phyloP scores from a whole-genome alignment of 1,284 basidiomycete genomes.

The Moesziomyces antarcticus region DNA sequence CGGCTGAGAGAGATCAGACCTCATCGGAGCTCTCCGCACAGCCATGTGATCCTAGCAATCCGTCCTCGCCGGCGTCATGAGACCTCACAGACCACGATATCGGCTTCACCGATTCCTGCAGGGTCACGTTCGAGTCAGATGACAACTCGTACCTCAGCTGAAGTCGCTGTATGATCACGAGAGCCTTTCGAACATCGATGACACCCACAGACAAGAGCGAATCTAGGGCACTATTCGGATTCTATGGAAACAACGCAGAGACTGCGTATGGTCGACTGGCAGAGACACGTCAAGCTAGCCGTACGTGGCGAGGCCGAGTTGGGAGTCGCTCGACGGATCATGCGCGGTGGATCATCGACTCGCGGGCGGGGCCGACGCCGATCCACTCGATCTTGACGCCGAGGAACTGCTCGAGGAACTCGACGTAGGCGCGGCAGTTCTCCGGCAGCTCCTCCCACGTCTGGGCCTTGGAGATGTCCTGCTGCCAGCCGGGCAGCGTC shows the following conservation, averaged over 20 bases:
- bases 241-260: conserved; percentile 47
- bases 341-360: conserved; percentile 76
- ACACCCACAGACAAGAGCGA: neutral
- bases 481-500: conserved; percentile 91
- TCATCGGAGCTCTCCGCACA: neutral
- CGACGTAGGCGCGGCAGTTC: conserved; percentile 86
- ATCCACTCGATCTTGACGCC: conserved; percentile 89
- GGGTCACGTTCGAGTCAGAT: conserved; percentile 2
- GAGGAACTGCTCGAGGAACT: conserved; percentile 85
- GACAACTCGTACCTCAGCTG: conserved; percentile 1
- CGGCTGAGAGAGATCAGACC: too few relatives aligned
- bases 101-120: neutral
- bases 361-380: conserved; percentile 84
- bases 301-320: neutral
- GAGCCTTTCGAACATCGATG: neutral
- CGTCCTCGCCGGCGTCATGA: neutral
- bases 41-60: neutral
- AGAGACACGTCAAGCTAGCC: neutral
- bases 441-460: conserved; percentile 84
- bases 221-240: conserved; percentile 6
- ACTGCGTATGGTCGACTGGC: conserved; percentile 11
- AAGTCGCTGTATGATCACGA: too few relatives aligned
- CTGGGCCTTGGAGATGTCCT: conserved; percentile 77
- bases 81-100: neutral
- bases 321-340: conserved; percentile 1